Conservation (phyloP, 2,329 filamentous ascomycete genomes). For the Fusarium nisikadoi region DNA sequence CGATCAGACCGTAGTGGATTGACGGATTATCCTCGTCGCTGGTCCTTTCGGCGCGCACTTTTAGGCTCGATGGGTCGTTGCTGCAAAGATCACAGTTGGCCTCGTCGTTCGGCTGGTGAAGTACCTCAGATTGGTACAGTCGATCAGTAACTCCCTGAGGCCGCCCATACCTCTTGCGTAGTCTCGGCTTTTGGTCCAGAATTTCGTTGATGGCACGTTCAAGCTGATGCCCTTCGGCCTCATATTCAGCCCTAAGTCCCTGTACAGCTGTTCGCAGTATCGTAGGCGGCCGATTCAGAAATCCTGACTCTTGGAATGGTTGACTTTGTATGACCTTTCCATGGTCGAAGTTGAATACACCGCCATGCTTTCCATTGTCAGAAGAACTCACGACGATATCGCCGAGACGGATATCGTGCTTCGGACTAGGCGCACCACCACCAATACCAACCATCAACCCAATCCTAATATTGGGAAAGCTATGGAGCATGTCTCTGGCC, state of each 20-base stretch:
- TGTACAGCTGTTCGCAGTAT: not conserved
- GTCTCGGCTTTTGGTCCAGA: not conserved
- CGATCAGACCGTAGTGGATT: slow-evolving; percentile 29
- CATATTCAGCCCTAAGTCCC: accelerated
- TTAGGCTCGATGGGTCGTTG: not conserved
- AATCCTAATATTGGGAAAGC: slow-evolving; percentile 46
- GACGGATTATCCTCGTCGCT: not conserved
- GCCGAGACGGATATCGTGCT: slow-evolving; percentile 47
- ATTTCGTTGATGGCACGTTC: not conserved
- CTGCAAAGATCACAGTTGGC: not conserved
- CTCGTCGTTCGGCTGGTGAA: not conserved
- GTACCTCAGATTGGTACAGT: not conserved
- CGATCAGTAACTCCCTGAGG: not conserved
- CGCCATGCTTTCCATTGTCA: not conserved
- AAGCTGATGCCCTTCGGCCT: not conserved
- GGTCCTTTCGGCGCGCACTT: not conserved
- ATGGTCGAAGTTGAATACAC: slow-evolving; percentile 39
- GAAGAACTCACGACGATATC: slow-evolving; percentile 33
- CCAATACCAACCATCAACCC: slow-evolving; percentile 30
- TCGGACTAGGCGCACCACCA: slow-evolving; percentile 47
- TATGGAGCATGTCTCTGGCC: slow-evolving; percentile 45
- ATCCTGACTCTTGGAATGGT: not conserved
- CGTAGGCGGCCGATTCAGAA: not conserved
- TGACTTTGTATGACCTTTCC: slow-evolving; percentile 29
- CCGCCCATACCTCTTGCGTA: not conserved